Base-by-base conservation (phyloP, 2,329 filamentous ascomycete genomes). In the Cladosporium sp. region DNA sequence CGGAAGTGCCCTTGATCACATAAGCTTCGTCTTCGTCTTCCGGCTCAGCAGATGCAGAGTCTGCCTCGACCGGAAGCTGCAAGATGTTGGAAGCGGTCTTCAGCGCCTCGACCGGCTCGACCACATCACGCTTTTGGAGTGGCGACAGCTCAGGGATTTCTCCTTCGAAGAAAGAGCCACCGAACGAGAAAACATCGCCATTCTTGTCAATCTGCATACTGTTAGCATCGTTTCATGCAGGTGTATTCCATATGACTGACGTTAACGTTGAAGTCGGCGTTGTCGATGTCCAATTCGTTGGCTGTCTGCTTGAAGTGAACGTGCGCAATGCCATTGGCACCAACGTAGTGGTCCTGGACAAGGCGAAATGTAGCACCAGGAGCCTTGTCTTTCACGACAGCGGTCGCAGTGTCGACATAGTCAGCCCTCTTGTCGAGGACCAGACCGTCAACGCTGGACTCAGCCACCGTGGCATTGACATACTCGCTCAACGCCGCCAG, bases 251-350 rank as follows among this genome's bases (percentile, higher is more conserved):
- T 2, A 17, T 43, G n/a, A 69, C 77, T 68, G 57, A 82, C 77
- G 55, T 83, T 83, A 42, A 83, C 77, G 45, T 82, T 81, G 58
- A 82, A 80, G 59, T 80, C 77, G 1, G 76, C 78, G 57, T 83
- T 83, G 57, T 82, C 80, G 53, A 84, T 75, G 54, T 83, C 80
- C 19, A 83, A 61, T 1, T 75, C 80, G 48, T 82, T 76, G 6
- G 71, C 67, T 0, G 79, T 82, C 66, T 83, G 80, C 65, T 78
- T 79, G 61, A 83, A 80, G 62, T 80, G 73, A 55, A 82, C 77
- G 58, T 83, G 80, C 0, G 71, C 71, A 53, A 83, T 69, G 7
- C 79, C 79, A 48, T 80, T 80, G 40, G 58, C 64, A n/a, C 79
- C 73, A 9, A 78, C 68, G 43, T 82, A 83, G 57, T 76, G 71